Conservation (phyloP, 169 alveolate genomes). For the Fabrea salina region DNA sequence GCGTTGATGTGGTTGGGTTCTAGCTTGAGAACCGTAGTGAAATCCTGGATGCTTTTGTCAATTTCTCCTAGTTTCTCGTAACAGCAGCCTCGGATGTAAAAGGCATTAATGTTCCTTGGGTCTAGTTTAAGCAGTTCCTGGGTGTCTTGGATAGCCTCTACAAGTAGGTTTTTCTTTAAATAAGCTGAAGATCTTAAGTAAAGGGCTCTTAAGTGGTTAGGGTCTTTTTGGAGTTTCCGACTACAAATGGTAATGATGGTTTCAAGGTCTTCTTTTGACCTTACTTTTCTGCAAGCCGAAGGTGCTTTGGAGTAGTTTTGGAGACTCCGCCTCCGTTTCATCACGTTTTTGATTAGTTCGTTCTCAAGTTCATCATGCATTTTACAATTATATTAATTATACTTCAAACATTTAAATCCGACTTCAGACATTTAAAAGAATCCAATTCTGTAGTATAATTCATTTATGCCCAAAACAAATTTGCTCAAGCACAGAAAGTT, state of each 20-base stretch:
- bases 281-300: neutral
- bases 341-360: neutral
- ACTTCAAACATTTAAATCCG: no score
- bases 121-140: constrained; percentile 61
- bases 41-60: constrained; percentile 65
- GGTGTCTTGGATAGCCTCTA: constrained; percentile 68
- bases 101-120: constrained; percentile 60
- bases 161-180: constrained; percentile 46
- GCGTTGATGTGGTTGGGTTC: constrained; percentile 81
- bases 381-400: no score
- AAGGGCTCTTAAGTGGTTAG: constrained; percentile 69
- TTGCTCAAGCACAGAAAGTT: no score
- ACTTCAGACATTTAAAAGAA: no score
- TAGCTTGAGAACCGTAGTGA: constrained; percentile 56
- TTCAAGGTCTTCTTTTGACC: constrained; percentile 48
- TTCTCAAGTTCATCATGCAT: constrained; percentile 27
- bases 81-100: constrained; percentile 74
- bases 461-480: no score
- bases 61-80: constrained; percentile 60
- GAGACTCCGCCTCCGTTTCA: constrained; percentile 1
- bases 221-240: constrained; percentile 67
- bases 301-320: neutral
- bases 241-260: constrained; percentile 68
- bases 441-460: no score
- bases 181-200: constrained; percentile 67